phyloP scores from a whole-genome alignment of 2,329 filamentous ascomycete genomes.

The Colletotrichum falcatum region DNA sequence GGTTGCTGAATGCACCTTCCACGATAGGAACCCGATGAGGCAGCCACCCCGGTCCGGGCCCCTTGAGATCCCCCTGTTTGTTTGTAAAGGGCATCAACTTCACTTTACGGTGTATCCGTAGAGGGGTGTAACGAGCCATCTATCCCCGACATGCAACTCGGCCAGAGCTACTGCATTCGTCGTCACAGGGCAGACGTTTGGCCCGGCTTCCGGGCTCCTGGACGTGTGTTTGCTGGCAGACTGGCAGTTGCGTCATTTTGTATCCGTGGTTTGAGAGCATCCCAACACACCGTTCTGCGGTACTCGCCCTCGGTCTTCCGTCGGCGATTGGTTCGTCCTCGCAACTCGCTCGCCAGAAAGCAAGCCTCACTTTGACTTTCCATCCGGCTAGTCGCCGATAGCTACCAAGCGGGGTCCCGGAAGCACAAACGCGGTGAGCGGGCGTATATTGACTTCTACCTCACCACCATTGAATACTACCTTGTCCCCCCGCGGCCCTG shows the following conservation, averaged over 20 bases:
- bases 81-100: conserved; percentile 3
- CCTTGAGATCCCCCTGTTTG: conserved; percentile 24
- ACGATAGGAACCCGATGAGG: conserved; percentile 31
- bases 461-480: conserved; percentile 3
- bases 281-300: conserved; percentile 26
- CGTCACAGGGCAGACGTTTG: neutral
- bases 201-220: conserved; percentile 32
- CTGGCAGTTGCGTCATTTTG: conserved; percentile 11
- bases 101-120: neutral
- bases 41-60: conserved; percentile 15
- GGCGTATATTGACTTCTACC: conserved; percentile 17
- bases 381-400: neutral
- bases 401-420: conserved; percentile 23
- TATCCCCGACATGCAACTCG: conserved; percentile 8
- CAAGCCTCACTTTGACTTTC: conserved; percentile 27
- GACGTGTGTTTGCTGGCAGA: conserved; percentile 1
- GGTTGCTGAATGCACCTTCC: conserved; percentile 31
- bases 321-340: conserved; percentile 21
- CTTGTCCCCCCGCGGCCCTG: conserved; percentile 2
- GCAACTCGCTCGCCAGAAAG: conserved; percentile 11
- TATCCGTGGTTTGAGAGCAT: no score
- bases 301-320: conserved; percentile 16
- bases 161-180: neutral
- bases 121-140: neutral
- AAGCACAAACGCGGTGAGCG: conserved; percentile 21